Conservation (phyloP, 805 yeast species). For the Ogataea naganishii region DNA sequence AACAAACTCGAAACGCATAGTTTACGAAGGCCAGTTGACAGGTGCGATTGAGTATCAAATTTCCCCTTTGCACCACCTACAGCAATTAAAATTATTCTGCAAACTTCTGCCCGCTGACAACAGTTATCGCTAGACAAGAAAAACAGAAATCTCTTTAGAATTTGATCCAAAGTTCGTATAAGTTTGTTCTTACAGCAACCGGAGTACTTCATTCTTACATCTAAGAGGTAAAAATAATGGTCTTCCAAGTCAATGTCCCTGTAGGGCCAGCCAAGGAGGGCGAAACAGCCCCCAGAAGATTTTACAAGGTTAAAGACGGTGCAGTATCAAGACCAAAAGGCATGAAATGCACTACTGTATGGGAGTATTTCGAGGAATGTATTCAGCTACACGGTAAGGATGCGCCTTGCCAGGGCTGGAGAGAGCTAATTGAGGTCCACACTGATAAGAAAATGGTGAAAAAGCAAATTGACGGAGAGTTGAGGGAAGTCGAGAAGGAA, state of each 20-base stretch:
- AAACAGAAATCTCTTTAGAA: no score
- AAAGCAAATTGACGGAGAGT: conserved; percentile 73
- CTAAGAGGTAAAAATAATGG: conserved; percentile 18
- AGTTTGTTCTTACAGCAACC: no score
- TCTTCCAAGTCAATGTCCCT: conserved; percentile 36
- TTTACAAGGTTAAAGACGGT: conserved; percentile 35
- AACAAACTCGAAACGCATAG: no score
- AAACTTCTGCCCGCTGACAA: no score
- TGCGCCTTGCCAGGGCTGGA: conserved; percentile 60
- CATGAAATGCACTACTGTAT: conserved; percentile 56
- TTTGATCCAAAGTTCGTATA: no score
- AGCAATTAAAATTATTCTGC: no score
- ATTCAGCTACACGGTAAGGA: conserved; percentile 45
- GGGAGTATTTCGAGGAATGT: conserved; percentile 59
- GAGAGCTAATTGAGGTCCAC: conserved; percentile 68
- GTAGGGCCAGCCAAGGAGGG: conserved; percentile 67
- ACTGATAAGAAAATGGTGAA: conserved; percentile 66
- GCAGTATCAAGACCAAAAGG: conserved; percentile 54
- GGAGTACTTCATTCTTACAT: no score
- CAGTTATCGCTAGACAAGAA: no score
- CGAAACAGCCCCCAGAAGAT: conserved; percentile 80
- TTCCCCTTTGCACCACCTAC: no score
- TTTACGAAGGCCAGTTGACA: no score
- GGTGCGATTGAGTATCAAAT: no score
- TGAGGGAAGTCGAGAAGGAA: conserved; percentile 63